Evolutionary conservation across 2,329 filamentous ascomycete species (phyloP).

Genomic region (Chrysosporium keratinophilum): DNA sequence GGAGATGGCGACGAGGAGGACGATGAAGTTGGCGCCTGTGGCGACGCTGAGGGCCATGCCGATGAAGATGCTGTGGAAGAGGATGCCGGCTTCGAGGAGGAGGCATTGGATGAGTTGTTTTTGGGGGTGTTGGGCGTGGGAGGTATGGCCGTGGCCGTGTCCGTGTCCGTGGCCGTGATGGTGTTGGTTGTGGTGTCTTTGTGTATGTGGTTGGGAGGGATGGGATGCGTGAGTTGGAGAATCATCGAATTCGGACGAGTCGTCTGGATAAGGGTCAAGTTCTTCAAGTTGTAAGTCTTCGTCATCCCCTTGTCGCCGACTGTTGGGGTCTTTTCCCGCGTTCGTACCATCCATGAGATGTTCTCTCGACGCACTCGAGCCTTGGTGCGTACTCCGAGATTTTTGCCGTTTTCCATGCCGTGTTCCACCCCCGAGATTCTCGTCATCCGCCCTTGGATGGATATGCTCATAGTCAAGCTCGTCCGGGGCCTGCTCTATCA

Average conservation of each 20-base stretch:
- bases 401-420: not conserved
- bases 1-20: conserved; percentile 68
- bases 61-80: conserved; percentile 79
- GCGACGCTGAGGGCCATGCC: conserved; percentile 78
- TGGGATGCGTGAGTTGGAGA: not conserved
- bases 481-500: conserved; percentile 24
- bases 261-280: conserved; percentile 25
- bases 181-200: not conserved
- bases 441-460: conserved; percentile 13
- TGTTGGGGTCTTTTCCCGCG: conserved; percentile 16
- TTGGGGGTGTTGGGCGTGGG: conserved; percentile 32
- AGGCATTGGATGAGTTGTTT: conserved; percentile 65
- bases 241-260: conserved; percentile 10
- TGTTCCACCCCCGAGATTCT: not conserved
- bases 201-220: not conserved
- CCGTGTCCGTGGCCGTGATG: conserved; percentile 5
- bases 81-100: conserved; percentile 69
- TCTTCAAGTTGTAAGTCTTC: conserved; percentile 53
- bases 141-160: conserved; percentile 14
- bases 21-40: conserved; percentile 66
- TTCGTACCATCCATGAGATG: conserved; percentile 17
- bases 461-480: conserved; percentile 5
- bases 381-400: not conserved
- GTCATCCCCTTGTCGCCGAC: conserved; percentile 42
- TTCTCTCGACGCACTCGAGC: conserved; percentile 12